Evolutionary conservation across 305 asterid species (phyloP).

Genomic region (Fraxinus dipetala): DNA sequence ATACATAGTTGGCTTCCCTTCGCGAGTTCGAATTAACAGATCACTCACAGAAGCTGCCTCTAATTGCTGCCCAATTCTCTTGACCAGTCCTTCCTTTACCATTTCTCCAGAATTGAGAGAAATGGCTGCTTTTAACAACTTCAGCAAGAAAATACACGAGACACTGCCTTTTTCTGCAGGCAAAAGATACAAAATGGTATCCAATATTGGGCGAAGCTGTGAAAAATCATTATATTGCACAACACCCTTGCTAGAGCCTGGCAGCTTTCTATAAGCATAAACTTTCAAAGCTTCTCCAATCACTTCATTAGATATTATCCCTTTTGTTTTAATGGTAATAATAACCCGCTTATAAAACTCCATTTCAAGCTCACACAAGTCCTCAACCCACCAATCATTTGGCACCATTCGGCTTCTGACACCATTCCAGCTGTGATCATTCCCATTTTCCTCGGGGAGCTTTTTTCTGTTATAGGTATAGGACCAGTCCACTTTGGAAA

Average conservation of each 20-base stretch:
- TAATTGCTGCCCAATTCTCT: constrained; percentile 7
- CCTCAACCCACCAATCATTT: constrained; percentile 20
- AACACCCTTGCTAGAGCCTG: neutral
- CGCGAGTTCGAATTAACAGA: neutral
- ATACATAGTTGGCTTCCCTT: neutral
- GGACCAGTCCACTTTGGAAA: constrained; percentile 7
- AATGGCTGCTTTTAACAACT: constrained; percentile 3
- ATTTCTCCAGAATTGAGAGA: neutral
- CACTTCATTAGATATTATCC: neutral
- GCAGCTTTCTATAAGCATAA: constrained; percentile 6
- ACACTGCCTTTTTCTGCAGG: constrained; percentile 10
- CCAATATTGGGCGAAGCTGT: neutral
- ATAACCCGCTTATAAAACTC: constrained; percentile 11
- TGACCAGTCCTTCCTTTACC: neutral
- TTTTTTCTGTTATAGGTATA: constrained; percentile 8
- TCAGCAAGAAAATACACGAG: constrained; percentile 2
- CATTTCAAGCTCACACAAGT: constrained; percentile 9
- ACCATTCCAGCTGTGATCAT: constrained; percentile 6
- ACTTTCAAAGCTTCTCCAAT: constrained; percentile 15
- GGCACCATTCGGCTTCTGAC: constrained; percentile 7
- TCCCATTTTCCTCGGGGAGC: neutral
- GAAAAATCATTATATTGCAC: neutral
- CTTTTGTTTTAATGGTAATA: neutral
- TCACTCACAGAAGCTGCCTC: constrained; percentile 11
- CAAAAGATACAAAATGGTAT: neutral